Conservation (phyloP, 345 rosid genomes). For the Melaleuca quinquenervia region DNA sequence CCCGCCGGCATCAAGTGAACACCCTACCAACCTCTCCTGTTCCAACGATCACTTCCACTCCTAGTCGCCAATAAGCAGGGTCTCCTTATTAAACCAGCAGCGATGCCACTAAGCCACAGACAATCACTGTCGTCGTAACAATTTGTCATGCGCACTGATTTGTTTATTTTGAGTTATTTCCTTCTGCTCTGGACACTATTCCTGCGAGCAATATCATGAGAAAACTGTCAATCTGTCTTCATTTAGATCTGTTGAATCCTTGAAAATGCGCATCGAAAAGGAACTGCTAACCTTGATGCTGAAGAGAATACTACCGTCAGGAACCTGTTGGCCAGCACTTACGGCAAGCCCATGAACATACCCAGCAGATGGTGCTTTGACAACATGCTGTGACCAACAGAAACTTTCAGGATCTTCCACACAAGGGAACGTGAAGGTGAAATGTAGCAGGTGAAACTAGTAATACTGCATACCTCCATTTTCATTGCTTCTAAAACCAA, state of each 20-base stretch:
- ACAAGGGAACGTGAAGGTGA: not conserved
- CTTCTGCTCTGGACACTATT: not conserved
- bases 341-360: constrained; percentile 54
- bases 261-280: not conserved
- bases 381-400: constrained; percentile 51
- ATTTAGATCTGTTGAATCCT: not conserved
- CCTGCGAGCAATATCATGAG: not conserved
- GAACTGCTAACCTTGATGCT: constrained; percentile 51
- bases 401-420: not conserved
- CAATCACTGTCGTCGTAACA: not conserved
- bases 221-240: not conserved
- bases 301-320: constrained; percentile 59
- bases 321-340: constrained; percentile 68
- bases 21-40: not conserved
- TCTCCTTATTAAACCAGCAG: not conserved
- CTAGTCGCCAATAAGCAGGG: not conserved
- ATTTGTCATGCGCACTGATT: not conserved
- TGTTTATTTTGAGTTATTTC: not conserved
- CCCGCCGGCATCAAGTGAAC: not conserved
- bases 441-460: not conserved
- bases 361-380: constrained; percentile 71
- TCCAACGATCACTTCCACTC: not conserved
- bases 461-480: constrained; percentile 67
- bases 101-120: not conserved
- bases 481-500: constrained; percentile 94